phyloP scores from a whole-genome alignment of 345 rosid species.

The Euphorbia lathyris region DNA sequence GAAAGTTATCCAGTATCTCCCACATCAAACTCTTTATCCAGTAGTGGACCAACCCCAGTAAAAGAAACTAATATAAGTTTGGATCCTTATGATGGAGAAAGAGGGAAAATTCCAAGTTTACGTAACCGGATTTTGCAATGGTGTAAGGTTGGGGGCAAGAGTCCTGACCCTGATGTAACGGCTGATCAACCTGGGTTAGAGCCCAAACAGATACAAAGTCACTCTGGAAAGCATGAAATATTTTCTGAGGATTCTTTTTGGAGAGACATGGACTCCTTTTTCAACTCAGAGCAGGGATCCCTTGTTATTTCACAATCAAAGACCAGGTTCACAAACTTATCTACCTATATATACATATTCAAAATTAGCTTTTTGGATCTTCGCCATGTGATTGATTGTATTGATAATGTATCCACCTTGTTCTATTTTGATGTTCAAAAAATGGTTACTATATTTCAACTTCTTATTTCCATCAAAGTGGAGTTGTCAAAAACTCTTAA shows the following conservation, averaged over 20 bases:
- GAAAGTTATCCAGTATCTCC: slow-evolving; percentile 12
- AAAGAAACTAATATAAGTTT: slow-evolving; percentile 17
- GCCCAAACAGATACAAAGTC: slow-evolving; percentile 19
- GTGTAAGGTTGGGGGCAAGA: slow-evolving; percentile 36
- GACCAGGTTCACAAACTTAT: slow-evolving; percentile 52
- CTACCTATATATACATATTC: slow-evolving; percentile 9
- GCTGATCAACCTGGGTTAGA: slow-evolving; percentile 28
- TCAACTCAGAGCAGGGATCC: slow-evolving; percentile 50
- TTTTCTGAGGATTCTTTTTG: slow-evolving; percentile 50
- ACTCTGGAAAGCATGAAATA: slow-evolving; percentile 28
- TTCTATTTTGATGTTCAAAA: not conserved
- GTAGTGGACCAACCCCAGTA: slow-evolving; percentile 24
- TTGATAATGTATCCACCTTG: not conserved
- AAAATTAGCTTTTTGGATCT: not conserved
- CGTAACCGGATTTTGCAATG: slow-evolving; percentile 32
- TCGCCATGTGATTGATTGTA: not conserved
- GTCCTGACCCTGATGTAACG: slow-evolving; percentile 17
- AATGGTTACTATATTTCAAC: not conserved
- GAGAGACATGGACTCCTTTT: slow-evolving; percentile 56
- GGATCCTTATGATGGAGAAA: slow-evolving; percentile 21
- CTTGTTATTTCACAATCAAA: slow-evolving; percentile 43
- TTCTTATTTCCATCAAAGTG: slow-evolving; percentile 3
- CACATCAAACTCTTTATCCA: slow-evolving; percentile 18
- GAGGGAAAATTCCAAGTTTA: slow-evolving; percentile 27
- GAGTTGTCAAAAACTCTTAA: not conserved